These are phyloP conservation scores for Aspergillus japonicus DNA, from an alignment of 2,329 filamentous ascomycete species.

Conservation along the genomic window DNA sequence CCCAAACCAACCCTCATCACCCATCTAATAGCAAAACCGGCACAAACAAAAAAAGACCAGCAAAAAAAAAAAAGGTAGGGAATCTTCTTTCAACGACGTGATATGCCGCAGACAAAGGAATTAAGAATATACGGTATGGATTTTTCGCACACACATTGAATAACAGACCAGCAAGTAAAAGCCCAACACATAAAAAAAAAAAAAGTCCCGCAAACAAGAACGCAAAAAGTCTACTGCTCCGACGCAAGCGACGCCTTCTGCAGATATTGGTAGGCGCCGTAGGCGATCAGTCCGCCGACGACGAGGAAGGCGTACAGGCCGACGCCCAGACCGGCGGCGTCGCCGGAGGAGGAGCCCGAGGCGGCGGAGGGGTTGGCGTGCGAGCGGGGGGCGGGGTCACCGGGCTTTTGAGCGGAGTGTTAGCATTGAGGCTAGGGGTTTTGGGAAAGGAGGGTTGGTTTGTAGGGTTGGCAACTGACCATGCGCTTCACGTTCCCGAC, in stretches of 20 bases:
- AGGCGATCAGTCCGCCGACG: slow-evolving; percentile 73
- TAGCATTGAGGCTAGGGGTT: not conserved
- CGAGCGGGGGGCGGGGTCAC: slow-evolving; percentile 73
- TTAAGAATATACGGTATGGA: not conserved
- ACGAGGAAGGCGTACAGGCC: slow-evolving; percentile 80
- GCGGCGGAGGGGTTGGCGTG: slow-evolving; percentile 50
- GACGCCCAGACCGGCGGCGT: slow-evolving; percentile 60
- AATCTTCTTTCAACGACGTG: too few species aligned
- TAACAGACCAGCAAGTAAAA: not conserved
- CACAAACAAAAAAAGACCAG: too few species aligned
- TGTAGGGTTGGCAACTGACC: slow-evolving; percentile 54
- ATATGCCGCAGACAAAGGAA: not conserved
- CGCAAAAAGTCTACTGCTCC: slow-evolving; percentile 18
- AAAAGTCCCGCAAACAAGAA: not conserved
- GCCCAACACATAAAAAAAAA: not conserved
- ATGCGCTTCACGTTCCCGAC: slow-evolving; percentile 77
- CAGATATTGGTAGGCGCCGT: slow-evolving; percentile 81
- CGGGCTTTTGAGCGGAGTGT: slow-evolving; percentile 50
- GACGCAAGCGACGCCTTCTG: slow-evolving; percentile 46
- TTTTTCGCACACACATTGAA: not conserved
- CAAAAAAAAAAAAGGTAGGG: too few species aligned
- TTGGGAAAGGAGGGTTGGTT: not conserved
- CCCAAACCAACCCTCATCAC: too few species aligned
- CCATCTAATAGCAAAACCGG: too few species aligned
- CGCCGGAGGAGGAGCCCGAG: slow-evolving; percentile 36